Evolutionary conservation across 1,284 basidiomycete genomes (phyloP).

Genomic region (Malassezia equina): DNA sequence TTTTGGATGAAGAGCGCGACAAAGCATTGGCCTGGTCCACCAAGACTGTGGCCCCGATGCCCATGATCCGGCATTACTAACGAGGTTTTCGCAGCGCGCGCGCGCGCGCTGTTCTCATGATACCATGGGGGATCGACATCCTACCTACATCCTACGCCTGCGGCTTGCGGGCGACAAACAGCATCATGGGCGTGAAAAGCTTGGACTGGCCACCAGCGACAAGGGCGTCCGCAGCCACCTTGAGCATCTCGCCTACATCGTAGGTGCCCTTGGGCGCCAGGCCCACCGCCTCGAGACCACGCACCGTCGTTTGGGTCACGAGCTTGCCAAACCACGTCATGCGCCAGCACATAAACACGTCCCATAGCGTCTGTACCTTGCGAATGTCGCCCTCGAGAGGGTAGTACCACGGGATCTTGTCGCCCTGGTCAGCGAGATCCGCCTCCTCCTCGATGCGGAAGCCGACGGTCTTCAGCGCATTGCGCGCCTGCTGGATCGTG

Average conservation of each 20-base stretch:
- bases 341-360: slow-evolving; percentile 63
- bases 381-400: slow-evolving; percentile 82
- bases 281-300: slow-evolving; percentile 66
- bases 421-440: slow-evolving; percentile 75
- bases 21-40: slow-evolving; percentile 64
- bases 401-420: slow-evolving; percentile 85
- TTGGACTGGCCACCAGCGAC: slow-evolving; percentile 77
- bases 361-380: slow-evolving; percentile 90
- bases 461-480: slow-evolving; percentile 73
- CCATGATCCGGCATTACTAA: slow-evolving; percentile 41
- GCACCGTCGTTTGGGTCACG: slow-evolving; percentile 71
- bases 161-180: slow-evolving; percentile 25
- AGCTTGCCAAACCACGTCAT: slow-evolving; percentile 80
- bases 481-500: slow-evolving; percentile 60
- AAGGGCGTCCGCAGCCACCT: slow-evolving; percentile 67
- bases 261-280: slow-evolving; percentile 84
- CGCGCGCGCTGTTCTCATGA: no score
- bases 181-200: slow-evolving; percentile 53
- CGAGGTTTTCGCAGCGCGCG: background rate
- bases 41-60: slow-evolving; percentile 77
- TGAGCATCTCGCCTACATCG: slow-evolving; percentile 79
- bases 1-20: slow-evolving; percentile 77
- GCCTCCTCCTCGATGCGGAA: slow-evolving; percentile 85
- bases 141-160: background rate
- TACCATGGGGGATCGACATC: background rate